Conservation (phyloP, 768 basidiomycete species). For the Solioccasus polychromus region DNA sequence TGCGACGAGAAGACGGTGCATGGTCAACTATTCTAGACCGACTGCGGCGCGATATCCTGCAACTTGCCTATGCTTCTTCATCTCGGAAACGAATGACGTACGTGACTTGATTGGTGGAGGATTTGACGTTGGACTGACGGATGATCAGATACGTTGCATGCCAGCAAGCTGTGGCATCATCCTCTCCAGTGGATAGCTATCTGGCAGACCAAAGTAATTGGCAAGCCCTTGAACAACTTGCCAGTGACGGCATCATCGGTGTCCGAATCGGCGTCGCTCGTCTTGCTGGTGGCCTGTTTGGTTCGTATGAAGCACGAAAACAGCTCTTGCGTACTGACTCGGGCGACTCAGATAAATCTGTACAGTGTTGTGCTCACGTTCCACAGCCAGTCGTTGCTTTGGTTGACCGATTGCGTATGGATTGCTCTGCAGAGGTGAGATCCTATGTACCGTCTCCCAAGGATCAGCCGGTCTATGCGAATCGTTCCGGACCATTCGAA, state of each 20-base stretch:
- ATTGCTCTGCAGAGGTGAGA: slow-evolving; percentile 59
- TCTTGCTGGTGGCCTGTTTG: slow-evolving; percentile 52
- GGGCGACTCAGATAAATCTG: slow-evolving; percentile 12
- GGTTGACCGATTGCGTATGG: slow-evolving; percentile 47
- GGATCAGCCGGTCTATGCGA: slow-evolving; percentile 10
- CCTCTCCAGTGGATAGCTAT: slow-evolving; percentile 34
- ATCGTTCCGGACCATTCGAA: slow-evolving; percentile 24
- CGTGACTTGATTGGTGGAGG: slow-evolving; percentile 28
- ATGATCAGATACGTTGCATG: slow-evolving; percentile 68
- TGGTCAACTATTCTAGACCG: slow-evolving; percentile 34
- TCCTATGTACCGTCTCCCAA: slow-evolving; percentile 49
- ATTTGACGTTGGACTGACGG: slow-evolving; percentile 13
- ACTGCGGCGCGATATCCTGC: slow-evolving; percentile 41
- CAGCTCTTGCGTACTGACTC: slow-evolving; percentile 6
- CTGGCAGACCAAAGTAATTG: slow-evolving; percentile 45
- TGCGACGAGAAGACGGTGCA: slow-evolving; percentile 40
- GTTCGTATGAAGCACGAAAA: slow-evolving; percentile 39
- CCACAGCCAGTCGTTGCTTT: slow-evolving; percentile 39
- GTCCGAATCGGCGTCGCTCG: slow-evolving; percentile 87
- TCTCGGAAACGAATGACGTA: slow-evolving; percentile 73
- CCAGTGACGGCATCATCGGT: slow-evolving; percentile 69
- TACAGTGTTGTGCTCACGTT: slow-evolving; percentile 17
- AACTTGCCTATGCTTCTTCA: slow-evolving; percentile 44
- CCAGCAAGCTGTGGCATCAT: slow-evolving; percentile 53
- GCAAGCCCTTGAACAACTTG: slow-evolving; percentile 51